Evolutionary conservation across 371 early-diverging fungal genomes (phyloP).

Genomic region (Sporodiniella umbellata): DNA sequence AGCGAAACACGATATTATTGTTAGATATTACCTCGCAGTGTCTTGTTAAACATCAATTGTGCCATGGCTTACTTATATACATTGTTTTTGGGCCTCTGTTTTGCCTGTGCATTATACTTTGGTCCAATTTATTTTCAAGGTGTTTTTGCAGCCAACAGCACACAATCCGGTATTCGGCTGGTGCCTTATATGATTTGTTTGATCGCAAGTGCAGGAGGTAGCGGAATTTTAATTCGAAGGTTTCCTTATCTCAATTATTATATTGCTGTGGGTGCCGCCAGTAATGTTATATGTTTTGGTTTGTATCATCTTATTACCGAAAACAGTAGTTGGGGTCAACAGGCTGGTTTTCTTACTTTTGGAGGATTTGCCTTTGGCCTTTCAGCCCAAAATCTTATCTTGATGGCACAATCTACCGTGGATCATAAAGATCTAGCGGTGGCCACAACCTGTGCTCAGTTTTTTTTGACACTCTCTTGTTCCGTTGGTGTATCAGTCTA

Average conservation of each 20-base stretch:
- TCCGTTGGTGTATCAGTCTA: constrained; percentile 41
- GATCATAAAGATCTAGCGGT: constrained; percentile 57
- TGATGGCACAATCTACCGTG: constrained; percentile 58
- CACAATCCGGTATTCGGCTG: constrained; percentile 37
- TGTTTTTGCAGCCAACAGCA: constrained; percentile 38
- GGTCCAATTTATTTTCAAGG: constrained; percentile 59
- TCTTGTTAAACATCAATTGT: constrained; percentile 32
- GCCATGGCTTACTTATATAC: constrained; percentile 42
- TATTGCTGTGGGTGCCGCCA: constrained; percentile 23
- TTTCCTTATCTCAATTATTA: constrained; percentile 30
- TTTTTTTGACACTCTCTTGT: constrained; percentile 40
- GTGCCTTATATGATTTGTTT: constrained; percentile 43
- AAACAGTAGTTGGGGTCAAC: constrained; percentile 32
- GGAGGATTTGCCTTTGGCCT: constrained; percentile 58
- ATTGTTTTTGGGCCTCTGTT: constrained; percentile 66
- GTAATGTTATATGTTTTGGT: constrained; percentile 39
- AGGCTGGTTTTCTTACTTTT: constrained; percentile 39
- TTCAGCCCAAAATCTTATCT: constrained; percentile 58
- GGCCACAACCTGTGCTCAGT: constrained; percentile 54
- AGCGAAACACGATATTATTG: no score
- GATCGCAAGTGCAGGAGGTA: constrained; percentile 36
- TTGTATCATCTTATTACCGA: constrained; percentile 39
- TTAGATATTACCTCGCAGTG: constrained; percentile 21
- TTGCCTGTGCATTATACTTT: constrained; percentile 71
- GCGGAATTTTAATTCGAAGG: constrained; percentile 16